Percentiles rank a stretch among this genome's conserved stretches.
These are phyloP conservation scores for Alternaria longipes DNA, from an alignment of 2,329 filamentous ascomycete genomes.

Conservation along the genomic window DNA sequence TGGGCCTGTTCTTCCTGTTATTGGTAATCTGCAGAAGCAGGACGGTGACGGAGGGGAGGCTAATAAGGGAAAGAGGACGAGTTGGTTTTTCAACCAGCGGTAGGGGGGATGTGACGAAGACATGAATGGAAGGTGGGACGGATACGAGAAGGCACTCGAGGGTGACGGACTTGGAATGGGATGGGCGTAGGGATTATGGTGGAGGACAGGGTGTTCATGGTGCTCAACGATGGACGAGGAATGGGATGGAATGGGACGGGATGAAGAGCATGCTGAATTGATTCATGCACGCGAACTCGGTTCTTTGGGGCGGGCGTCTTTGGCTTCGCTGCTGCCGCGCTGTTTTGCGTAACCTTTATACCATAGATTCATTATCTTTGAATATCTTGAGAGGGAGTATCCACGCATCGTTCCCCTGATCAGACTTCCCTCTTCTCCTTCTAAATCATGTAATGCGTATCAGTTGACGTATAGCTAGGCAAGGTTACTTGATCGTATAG, in stretches of 20 bases:
- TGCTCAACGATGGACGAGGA: not conserved
- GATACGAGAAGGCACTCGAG: not conserved
- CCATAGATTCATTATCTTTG: constrained; percentile 16
- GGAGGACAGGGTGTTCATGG: not conserved
- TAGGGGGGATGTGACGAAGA: constrained; percentile 7
- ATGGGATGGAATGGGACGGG: not conserved
- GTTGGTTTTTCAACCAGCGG: constrained; percentile 73
- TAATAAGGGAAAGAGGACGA: constrained; percentile 69
- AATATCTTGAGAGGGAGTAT: not conserved
- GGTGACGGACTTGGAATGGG: not conserved
- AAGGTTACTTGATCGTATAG: not conserved
- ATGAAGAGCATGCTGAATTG: not conserved
- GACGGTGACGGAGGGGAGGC: constrained; percentile 60
- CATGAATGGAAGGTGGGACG: not conserved
- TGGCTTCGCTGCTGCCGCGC: not conserved
- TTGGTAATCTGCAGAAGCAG: constrained; percentile 61
- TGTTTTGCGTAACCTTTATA: constrained; percentile 10
- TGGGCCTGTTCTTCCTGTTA: constrained; percentile 53
- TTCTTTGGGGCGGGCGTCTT: not conserved
- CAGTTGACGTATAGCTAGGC: constrained; percentile 17
- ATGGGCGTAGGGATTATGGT: not conserved
- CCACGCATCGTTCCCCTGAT: not conserved
- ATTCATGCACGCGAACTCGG: not conserved
- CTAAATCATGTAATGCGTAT: not conserved
- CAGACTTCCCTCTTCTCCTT: not conserved